These are phyloP conservation scores for Aspergillus chevalieri DNA, from an alignment of 2,329 filamentous ascomycete species.

Conservation along the genomic window DNA sequence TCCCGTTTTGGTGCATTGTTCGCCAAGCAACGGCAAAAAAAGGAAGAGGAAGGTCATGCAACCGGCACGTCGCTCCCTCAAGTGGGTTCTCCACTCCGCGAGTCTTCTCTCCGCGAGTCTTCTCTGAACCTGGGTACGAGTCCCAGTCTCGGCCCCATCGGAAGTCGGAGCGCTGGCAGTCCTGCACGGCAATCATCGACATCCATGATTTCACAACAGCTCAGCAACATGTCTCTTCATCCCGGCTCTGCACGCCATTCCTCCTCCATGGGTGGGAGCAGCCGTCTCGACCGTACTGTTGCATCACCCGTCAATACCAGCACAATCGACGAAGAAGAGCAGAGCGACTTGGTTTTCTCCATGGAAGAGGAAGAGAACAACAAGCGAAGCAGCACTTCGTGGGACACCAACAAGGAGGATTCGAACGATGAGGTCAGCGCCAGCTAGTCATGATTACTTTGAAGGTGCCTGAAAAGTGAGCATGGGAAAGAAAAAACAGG, in stretches of 20 bases:
- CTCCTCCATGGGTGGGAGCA: conserved; percentile 23
- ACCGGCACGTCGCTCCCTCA: conserved; percentile 52
- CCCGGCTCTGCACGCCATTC: conserved; percentile 35
- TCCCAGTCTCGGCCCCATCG: conserved; percentile 47
- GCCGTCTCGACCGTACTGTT: conserved; percentile 39
- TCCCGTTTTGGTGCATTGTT: conserved; percentile 58
- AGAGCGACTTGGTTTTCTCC: conserved; percentile 43
- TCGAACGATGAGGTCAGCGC: conserved; percentile 22
- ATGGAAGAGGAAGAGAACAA: conserved; percentile 48
- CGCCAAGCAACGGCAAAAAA: conserved; percentile 47
- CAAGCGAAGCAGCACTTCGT: conserved; percentile 34
- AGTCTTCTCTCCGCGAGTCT: conserved; percentile 58
- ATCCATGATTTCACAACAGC: conserved; percentile 57
- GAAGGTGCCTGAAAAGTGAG: not conserved
- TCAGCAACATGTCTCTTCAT: conserved; percentile 41
- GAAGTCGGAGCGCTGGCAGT: conserved; percentile 46
- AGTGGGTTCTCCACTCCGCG: conserved; percentile 61
- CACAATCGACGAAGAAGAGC: conserved; percentile 46
- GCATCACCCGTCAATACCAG: conserved; percentile 41
- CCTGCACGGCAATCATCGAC: conserved; percentile 53
- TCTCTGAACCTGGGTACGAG: conserved; percentile 46
- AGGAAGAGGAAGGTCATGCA: conserved; percentile 44
- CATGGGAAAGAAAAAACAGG: conserved; percentile 8
- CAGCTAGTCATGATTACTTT: conserved; percentile 10
- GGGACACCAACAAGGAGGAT: conserved; percentile 28